phyloP scores from a whole-genome alignment of 148 eudicot genomes.

The Oxyria digyna region DNA sequence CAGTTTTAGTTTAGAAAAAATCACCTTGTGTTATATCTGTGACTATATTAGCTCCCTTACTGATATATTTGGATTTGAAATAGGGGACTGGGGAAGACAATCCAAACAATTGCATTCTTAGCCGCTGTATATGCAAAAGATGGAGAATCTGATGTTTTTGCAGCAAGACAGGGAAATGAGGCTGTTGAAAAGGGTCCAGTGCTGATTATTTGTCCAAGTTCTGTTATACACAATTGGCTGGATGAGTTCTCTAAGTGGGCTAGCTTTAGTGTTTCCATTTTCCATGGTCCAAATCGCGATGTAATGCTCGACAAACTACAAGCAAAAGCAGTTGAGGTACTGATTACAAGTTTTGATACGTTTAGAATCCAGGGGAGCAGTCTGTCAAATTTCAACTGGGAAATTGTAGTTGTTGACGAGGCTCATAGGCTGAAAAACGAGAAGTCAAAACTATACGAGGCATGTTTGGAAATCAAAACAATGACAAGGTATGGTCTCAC shows the following conservation, averaged over 20 bases:
- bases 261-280: conserved; percentile 61
- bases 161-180: conserved; percentile 16
- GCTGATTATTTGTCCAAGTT: conserved; percentile 73
- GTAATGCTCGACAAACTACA: conserved; percentile 61
- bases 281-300: conserved; percentile 90
- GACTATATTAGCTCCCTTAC: background rate
- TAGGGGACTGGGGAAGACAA: conserved; percentile 98
- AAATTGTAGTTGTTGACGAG: conserved; percentile 78
- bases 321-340: conserved; percentile 49
- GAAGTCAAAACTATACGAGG: conserved; percentile 71
- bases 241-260: conserved; percentile 86
- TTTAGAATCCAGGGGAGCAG: conserved; percentile 60
- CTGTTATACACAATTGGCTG: conserved; percentile 91
- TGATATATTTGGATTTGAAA: conserved; percentile 7
- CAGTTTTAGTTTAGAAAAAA: background rate
- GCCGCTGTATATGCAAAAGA: conserved; percentile 85
- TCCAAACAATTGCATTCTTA: conserved; percentile 92
- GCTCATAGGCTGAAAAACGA: conserved; percentile 94
- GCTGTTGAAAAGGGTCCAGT: conserved; percentile 45
- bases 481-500: conserved; percentile 81
- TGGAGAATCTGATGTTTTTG: conserved; percentile 31
- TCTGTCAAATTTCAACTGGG: conserved; percentile 61
- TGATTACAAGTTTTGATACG: conserved; percentile 92
- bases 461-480: conserved; percentile 61
- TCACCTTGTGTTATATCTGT: background rate